A percentile compares a stretch with the other conserved stretches of the same genome.
phyloP scores from a whole-genome alignment of 2,329 filamentous ascomycete genomes.

The Epichloe uncinata region DNA sequence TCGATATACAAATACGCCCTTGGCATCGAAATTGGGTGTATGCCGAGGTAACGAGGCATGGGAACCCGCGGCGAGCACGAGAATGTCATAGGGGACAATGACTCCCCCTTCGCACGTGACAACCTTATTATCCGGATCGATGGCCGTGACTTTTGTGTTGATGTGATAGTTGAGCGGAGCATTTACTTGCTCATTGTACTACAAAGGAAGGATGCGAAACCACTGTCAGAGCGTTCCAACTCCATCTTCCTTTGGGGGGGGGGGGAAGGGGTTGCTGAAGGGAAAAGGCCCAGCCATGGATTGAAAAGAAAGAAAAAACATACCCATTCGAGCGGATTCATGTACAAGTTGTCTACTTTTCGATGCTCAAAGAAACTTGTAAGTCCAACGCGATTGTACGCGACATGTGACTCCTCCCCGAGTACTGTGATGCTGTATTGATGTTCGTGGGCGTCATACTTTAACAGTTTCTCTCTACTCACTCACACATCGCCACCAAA shows the following conservation, averaged over 20 bases:
- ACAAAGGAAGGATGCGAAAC: neutral
- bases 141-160: constrained; percentile 55
- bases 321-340: constrained; percentile 77
- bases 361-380: constrained; percentile 84
- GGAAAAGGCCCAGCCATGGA: neutral
- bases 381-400: constrained; percentile 82
- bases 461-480: constrained; percentile 71
- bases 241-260: neutral
- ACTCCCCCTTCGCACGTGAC: constrained; percentile 60
- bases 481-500: neutral
- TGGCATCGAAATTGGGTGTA: constrained; percentile 65
- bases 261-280: neutral
- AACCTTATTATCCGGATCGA: constrained; percentile 48
- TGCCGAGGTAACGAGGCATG: constrained; percentile 60
- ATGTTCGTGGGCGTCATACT: constrained; percentile 60
- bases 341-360: constrained; percentile 73
- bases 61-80: constrained; percentile 77
- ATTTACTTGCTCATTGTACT: constrained; percentile 55
- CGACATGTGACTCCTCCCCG: constrained; percentile 75
- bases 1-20: constrained; percentile 79
- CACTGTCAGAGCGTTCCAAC: neutral
- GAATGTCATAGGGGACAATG: constrained; percentile 60
- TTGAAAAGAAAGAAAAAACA: neutral
- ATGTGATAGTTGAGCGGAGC: constrained; percentile 61
- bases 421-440: constrained; percentile 77